Evolutionary conservation across 768 basidiomycete species (phyloP), one percentile per base, ranked within the genome.

Genomic region (Ephemerocybe angulata): DNA sequence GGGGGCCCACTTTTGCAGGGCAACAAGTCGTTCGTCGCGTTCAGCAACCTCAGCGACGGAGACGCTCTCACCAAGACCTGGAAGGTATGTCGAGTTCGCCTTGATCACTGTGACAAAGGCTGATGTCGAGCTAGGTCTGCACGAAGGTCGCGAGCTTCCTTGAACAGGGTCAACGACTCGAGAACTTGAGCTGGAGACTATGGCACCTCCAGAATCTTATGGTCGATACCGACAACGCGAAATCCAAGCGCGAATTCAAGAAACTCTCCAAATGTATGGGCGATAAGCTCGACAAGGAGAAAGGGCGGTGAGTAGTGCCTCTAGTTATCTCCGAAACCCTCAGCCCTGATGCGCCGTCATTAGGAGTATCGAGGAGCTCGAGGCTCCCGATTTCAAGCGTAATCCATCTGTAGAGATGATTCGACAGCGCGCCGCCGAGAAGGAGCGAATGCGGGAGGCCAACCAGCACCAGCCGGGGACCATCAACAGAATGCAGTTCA

Each of bases 1-100:
- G 54, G 42, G 41, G 33, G 33, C 33, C 33, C 33, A 17, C 52
- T 35, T 44, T 40, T 28, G 28, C 80, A 91, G 90, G 88, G 91
- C 73, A 93, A 93, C 84, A 93, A 93, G 78, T 93, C 91, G 69
- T 93, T 93, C 70, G 88, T 93, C 71, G 90, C 91, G 58, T 93
- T 93, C 75, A 88, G 87, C 70, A 90, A 92, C 75, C 82, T 93
- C 72, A 75, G 81, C 74, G 91, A 93, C 75, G 77, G 82, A 51
- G 91, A 93, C 68, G 81, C 89, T 55, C 76, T 93, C 68, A 90
- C 91, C 50, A 89, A 85, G 78, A 93, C 91, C 62, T 93, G 91
- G 91, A 92, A 93, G 81, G 91, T 88, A 3, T 52, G 72, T 67
- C 42, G 48, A 55, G 49, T 43, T 56, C 31, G 46, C 58, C 35